Evolutionary conservation across 73 alveolate species (phyloP), one percentile per base, ranked within the genome.

Genomic region (Halteria grandinella): DNA sequence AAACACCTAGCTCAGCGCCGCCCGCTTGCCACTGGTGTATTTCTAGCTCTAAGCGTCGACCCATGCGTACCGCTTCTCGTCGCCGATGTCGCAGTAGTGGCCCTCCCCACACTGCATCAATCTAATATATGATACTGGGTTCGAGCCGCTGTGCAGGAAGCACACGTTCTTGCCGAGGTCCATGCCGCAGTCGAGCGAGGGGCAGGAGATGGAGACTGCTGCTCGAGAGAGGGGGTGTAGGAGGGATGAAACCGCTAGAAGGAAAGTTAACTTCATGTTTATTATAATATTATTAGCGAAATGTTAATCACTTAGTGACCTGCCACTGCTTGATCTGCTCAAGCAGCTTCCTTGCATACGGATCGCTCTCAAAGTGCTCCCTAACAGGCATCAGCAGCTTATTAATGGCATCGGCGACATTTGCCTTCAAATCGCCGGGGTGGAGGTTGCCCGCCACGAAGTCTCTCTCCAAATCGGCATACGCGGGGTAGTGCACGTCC

Each of bases 361-460:
- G 98, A 64, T 95, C 98, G 32, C 64, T 94, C 64, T 77, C 85
- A 62, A 97, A 97, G 69, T 96, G 99, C 32, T 82, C 90, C 80
- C 99, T 88, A 1, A 97, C 98, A 55, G 99, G 99, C 47, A 95
- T 93, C 27, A 97, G 62, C 71, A 95, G 66, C n/a, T 81, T 93
- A 79, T 97, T 97, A 47, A 96, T 52, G 63, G 74, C 79, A 53
- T 76, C 52, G n/a, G 95, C 81, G 49, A 94, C 94, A 64, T 90
- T 88, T 4, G 93, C 86, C 72, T 97, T 97, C 55, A 97, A 59
- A 85, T 94, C 99, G 1, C 92, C 97, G 17, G 98, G 98, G 60
- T 85, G 92, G n/a, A 96, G 51, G 36, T 55, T 57, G 15, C 96
- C 98, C 40, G 73, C 73, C 8, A 33, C 84, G 79, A 79, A 94